phyloP scores from a whole-genome alignment of 1,139 yeast species.

The Casaregolazyma suthepensis region DNA sequence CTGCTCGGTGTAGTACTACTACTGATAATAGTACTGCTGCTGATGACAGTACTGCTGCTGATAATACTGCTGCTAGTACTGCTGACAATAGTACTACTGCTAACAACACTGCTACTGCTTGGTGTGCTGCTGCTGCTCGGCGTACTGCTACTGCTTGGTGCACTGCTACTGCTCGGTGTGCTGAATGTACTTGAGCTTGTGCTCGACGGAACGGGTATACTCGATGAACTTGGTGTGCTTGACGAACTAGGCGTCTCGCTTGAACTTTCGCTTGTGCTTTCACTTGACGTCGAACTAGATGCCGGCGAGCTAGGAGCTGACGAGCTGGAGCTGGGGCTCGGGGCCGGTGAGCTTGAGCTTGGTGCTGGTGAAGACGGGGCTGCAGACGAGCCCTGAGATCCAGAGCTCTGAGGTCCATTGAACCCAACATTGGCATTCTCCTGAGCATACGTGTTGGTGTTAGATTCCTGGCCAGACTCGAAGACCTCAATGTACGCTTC shows the following conservation, averaged over 20 bases:
- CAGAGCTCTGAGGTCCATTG: conserved; percentile 10
- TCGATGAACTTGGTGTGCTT: conserved; percentile 16
- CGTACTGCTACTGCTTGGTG: neutral
- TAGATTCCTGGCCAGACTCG: conserved; percentile 21
- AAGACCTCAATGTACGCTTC: conserved; percentile 72
- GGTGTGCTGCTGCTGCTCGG: neutral
- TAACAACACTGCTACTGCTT: neutral
- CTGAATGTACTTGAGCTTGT: conserved; percentile 12
- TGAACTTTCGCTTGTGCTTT: conserved; percentile 10
- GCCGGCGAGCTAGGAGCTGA: conserved; percentile 8
- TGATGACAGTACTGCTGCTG: neutral
- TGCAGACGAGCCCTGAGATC: conserved; percentile 11
- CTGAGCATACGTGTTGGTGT: conserved; percentile 1
- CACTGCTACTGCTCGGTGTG: conserved; percentile 18
- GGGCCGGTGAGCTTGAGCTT: conserved; percentile 1
- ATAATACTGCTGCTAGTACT: too few relatives aligned
- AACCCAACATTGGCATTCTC: conserved; percentile 5
- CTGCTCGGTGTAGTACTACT: neutral
- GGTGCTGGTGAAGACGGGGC: conserved; percentile 22
- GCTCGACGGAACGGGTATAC: conserved; percentile 3
- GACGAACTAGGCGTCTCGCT: conserved; percentile 19
- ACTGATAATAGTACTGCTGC: neutral
- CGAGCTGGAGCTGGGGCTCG: conserved; percentile 12
- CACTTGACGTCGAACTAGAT: conserved; percentile 13
- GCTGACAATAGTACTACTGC: neutral